These are phyloP conservation scores for Colletotrichum neosansevieriae DNA, from an alignment of 2,329 filamentous ascomycete genomes.

Conservation along the genomic window DNA sequence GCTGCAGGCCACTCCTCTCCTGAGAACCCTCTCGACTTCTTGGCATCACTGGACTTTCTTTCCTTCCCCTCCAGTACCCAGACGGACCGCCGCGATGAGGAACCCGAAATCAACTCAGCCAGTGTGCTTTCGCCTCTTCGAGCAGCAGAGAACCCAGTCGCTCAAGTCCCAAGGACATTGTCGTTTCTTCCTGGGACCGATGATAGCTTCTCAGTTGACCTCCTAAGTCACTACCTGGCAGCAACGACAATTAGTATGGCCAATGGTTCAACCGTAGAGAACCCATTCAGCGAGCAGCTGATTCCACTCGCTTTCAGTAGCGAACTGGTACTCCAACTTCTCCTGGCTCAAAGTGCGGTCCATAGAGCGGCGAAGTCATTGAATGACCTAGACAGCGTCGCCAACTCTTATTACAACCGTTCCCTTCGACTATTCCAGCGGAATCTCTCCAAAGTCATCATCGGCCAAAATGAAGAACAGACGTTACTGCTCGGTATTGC, in stretches of 20 bases:
- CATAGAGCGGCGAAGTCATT: conserved; percentile 51
- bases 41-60: background rate
- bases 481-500: conserved; percentile 57
- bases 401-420: conserved; percentile 51
- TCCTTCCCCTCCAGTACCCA: background rate
- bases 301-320: conserved; percentile 60
- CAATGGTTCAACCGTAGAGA: conserved; percentile 59
- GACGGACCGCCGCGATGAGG: background rate
- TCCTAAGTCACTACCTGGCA: conserved; percentile 59
- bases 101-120: background rate
- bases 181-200: conserved; percentile 18
- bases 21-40: conserved; percentile 1
- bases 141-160: background rate
- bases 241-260: conserved; percentile 61
- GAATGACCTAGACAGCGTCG: conserved; percentile 47
- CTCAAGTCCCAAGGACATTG: background rate
- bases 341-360: conserved; percentile 58
- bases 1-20: background rate
- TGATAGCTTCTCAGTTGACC: conserved; percentile 54
- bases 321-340: conserved; percentile 58
- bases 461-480: conserved; percentile 50
- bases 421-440: conserved; percentile 52
- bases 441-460: conserved; percentile 25
- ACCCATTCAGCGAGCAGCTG: conserved; percentile 60
- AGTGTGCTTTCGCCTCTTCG: background rate